A percentile compares a stretch with the other conserved stretches of the same genome.
phyloP scores from a whole-genome alignment of 169 alveolate genomes.

The Plasmodium malariae region DNA sequence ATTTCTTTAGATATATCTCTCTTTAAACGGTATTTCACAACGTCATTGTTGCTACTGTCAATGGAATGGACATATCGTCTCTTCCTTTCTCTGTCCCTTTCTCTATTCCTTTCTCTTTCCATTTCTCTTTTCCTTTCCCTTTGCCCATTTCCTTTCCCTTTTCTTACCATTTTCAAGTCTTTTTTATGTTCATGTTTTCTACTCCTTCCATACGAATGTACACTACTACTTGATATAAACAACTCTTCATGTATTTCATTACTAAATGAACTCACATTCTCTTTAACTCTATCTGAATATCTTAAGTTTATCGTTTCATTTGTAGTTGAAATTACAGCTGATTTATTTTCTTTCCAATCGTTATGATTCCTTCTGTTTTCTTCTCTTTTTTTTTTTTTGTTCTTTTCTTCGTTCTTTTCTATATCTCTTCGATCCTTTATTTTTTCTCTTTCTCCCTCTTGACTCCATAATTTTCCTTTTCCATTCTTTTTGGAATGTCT shows the following conservation, averaged over 20 bases:
- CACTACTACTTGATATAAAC: neutral
- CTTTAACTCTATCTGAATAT: neutral
- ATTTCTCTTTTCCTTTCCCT: neutral
- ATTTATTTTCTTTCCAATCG: neutral
- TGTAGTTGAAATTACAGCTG: neutral
- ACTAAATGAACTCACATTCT: neutral
- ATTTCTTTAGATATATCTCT: neutral
- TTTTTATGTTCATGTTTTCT: neutral
- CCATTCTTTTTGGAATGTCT: neutral
- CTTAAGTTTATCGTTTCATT: neutral
- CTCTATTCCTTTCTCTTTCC: neutral
- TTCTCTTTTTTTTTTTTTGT: conserved; percentile 3
- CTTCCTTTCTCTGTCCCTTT: neutral
- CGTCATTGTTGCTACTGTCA: neutral
- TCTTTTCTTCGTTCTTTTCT: conserved; percentile 24
- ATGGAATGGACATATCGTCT: neutral
- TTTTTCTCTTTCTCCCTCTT: neutral
- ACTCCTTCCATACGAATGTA: neutral
- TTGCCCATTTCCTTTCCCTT: neutral
- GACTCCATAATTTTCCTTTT: neutral
- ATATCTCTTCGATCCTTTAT: neutral
- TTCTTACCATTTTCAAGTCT: neutral
- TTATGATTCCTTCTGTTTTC: neutral
- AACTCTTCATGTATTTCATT: neutral
- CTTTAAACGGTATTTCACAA: neutral